Conservation (phyloP, 495 filamentous ascomycete genomes). For the Parmelia sp. region DNA sequence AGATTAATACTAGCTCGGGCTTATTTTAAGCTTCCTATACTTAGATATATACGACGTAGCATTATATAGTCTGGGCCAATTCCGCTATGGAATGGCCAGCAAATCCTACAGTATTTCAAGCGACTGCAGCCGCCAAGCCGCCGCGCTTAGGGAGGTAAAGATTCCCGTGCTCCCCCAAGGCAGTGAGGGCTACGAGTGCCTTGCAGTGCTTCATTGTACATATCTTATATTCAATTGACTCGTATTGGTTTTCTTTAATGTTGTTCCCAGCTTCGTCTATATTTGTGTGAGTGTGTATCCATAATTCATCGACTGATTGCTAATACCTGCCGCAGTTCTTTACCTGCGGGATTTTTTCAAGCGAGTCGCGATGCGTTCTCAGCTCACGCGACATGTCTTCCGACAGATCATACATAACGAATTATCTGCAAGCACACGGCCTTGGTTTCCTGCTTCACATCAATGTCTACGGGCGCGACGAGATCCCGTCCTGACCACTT, state of each 20-base stretch:
- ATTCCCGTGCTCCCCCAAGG: no score
- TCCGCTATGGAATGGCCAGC: no score
- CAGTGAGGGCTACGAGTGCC: no score
- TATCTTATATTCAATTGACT: not conserved
- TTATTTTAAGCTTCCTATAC: no score
- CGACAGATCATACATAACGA: conserved; percentile 61
- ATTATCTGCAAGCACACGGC: conserved; percentile 28
- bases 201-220: not conserved
- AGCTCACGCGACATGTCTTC: conserved; percentile 70
- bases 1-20: no score
- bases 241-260: not conserved
- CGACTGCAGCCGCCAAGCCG: no score
- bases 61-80: no score
- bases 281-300: not conserved
- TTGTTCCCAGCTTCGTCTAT: not conserved
- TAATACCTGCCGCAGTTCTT: not conserved
- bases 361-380: conserved; percentile 65
- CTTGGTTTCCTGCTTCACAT: conserved; percentile 14
- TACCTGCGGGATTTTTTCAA: not conserved
- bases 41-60: no score
- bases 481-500: not conserved
- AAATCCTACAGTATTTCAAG: no score
- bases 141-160: no score
- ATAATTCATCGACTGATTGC: not conserved
- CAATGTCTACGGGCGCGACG: conserved; percentile 6